Evolutionary conservation across 768 basidiomycete genomes (phyloP), one percentile per base, ranked within the genome.

Genomic region (Botryobasidium botryosum): DNA sequence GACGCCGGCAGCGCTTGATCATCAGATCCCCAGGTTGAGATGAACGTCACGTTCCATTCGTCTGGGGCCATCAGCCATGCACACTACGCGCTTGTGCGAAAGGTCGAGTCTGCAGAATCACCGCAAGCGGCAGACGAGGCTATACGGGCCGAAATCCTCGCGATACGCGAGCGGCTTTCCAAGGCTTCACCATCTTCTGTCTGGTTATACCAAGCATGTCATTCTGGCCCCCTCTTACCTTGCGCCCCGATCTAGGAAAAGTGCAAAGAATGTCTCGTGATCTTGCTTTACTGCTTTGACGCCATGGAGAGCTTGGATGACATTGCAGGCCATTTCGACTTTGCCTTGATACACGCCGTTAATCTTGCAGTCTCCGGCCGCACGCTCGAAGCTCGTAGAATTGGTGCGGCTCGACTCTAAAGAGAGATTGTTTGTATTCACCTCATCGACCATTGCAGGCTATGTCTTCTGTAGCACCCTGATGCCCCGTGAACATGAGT

Each of bases 381-480:
- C 35, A 71, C 62, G 7, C 59, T 76, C 5, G 40, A 29, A 8
- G 38, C 6, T 66, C 69, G 52, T 70, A 79, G 54, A 79, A 80
- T 61, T 66, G 76, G 49, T 76, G 77, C 56, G 84, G 80, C 75
- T 52, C 20, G 60, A n/a, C n/a, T n/a, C n/a, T n/a, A n/a, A n/a
- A n/a, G n/a, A n/a, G n/a, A n/a, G n/a, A n/a, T n/a, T n/a, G n/a
- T n/a, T n/a, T n/a, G n/a, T n/a, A n/a, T n/a, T n/a, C n/a, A n/a
- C n/a, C n/a, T n/a, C n/a, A 20, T 24, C 4, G 23, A 26, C 41
- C 28, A 35, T 39, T 21, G n/a, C 51, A 88, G 84, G 83, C 10
- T 87, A 87, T 61, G 59, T 78, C 5, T 86, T 83, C 56, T 86
- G 84, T 55, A 59, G 68, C 43, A 74, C 80, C 55, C 58, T 82